phyloP scores from a whole-genome alignment of 1,284 basidiomycete species.

The Kwoniella shivajii region DNA sequence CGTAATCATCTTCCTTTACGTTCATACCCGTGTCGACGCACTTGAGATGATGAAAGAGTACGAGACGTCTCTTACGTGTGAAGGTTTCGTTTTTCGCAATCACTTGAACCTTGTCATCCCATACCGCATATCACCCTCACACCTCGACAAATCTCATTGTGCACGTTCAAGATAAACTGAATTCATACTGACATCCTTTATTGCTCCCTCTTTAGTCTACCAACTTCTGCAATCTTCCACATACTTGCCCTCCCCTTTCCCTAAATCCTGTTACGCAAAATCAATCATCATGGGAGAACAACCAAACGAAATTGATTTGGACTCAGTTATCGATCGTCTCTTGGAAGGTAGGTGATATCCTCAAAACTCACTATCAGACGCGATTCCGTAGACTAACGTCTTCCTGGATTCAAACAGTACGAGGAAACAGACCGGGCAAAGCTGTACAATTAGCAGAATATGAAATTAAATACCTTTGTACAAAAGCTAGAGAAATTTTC shows the following conservation, averaged over 20 bases:
- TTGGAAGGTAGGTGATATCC: constrained; percentile 76
- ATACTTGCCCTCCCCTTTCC: neutral
- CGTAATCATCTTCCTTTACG: too few relatives aligned
- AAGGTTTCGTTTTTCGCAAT: too few relatives aligned
- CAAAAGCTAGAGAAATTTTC: constrained; percentile 64
- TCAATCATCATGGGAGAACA: constrained; percentile 55
- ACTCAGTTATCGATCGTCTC: constrained; percentile 95
- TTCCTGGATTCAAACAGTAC: constrained; percentile 50
- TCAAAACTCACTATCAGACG: neutral
- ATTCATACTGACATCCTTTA: too few relatives aligned
- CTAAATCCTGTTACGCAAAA: neutral
- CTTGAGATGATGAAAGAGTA: too few relatives aligned
- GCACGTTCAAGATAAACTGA: too few relatives aligned
- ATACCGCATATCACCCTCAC: too few relatives aligned
- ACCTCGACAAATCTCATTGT: too few relatives aligned
- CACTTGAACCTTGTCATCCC: too few relatives aligned
- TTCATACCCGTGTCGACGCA: too few relatives aligned
- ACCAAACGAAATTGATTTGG: constrained; percentile 81
- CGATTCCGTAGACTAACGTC: neutral
- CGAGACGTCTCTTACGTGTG: too few relatives aligned
- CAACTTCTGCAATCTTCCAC: too few relatives aligned
- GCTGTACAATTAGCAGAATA: constrained; percentile 63
- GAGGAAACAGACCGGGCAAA: constrained; percentile 64
- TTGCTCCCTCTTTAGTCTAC: too few relatives aligned
- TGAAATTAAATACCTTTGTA: constrained; percentile 65